phyloP scores from a whole-genome alignment of 73 alveolate species.

The Breviolum minutum region DNA sequence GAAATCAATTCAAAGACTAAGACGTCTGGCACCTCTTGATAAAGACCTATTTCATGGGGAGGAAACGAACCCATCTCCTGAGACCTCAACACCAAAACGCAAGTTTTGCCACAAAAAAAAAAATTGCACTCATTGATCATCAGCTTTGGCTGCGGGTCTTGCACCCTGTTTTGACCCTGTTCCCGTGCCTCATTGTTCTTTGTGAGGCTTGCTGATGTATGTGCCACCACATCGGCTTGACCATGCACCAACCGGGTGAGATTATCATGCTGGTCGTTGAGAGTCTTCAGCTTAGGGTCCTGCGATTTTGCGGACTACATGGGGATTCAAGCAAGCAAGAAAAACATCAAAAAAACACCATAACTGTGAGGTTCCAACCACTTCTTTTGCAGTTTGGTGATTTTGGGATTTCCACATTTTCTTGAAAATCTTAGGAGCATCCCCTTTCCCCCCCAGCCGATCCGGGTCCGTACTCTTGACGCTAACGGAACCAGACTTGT shows the following conservation, averaged over 20 bases:
- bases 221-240: conserved; percentile 62
- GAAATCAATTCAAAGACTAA: not conserved
- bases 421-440: not conserved
- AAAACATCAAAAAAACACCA: not conserved
- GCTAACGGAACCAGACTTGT: conserved; percentile 18
- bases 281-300: conserved; percentile 79
- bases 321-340: not conserved
- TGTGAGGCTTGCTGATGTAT: conserved; percentile 33
- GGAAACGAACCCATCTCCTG: too few relatives aligned
- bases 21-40: not conserved
- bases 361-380: not conserved
- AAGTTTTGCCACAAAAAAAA: too few relatives aligned
- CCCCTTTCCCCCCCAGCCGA: too few relatives aligned
- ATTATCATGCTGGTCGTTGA: conserved; percentile 77
- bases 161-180: not conserved
- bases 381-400: not conserved
- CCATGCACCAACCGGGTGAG: conserved; percentile 66
- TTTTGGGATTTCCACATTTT: not conserved
- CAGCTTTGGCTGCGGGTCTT: not conserved
- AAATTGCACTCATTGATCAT: not conserved
- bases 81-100: too few relatives aligned
- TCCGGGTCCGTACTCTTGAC: conserved; percentile 27
- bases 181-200: conserved; percentile 29
- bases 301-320: not conserved
- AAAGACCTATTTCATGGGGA: too few relatives aligned